phyloP scores from a whole-genome alignment of 129 eudicot genomes.

The Smallanthus sonchifolius region DNA sequence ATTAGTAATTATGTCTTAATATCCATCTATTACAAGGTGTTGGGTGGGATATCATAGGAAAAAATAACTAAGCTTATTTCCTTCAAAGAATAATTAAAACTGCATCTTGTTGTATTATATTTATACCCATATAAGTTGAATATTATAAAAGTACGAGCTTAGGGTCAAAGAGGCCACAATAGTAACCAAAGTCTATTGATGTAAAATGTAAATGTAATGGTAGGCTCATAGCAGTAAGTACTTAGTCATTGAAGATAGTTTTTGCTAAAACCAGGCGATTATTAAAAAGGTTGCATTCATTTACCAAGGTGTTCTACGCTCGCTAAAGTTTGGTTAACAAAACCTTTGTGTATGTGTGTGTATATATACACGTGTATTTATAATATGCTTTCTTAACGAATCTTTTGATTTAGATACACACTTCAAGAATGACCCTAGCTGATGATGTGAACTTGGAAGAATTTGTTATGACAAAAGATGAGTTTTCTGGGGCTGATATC shows the following conservation, averaged over 20 bases:
- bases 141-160: not conserved
- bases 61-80: not conserved
- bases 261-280: not conserved
- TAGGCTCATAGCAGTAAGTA: not conserved
- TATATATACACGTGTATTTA: not conserved
- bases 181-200: not conserved
- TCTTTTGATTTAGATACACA: conserved; percentile 58
- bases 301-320: not conserved
- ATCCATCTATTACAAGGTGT: not conserved
- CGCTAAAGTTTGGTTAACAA: not conserved
- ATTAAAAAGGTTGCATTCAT: not conserved
- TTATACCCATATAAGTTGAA: not conserved
- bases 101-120: not conserved
- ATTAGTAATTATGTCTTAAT: not conserved
- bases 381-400: conserved; percentile 3
- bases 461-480: conserved; percentile 91
- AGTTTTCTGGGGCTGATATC: conserved; percentile 94
- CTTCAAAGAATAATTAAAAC: not conserved
- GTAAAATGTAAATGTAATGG: not conserved
- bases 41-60: not conserved
- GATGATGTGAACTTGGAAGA: conserved; percentile 94
- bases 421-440: conserved; percentile 88
- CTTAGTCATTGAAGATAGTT: not conserved
- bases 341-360: not conserved
- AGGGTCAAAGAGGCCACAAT: not conserved